Evolutionary conservation across 208 protist genomes (phyloP), one percentile per base, ranked within the genome.

Genomic region (Wallacemonas sp.): DNA sequence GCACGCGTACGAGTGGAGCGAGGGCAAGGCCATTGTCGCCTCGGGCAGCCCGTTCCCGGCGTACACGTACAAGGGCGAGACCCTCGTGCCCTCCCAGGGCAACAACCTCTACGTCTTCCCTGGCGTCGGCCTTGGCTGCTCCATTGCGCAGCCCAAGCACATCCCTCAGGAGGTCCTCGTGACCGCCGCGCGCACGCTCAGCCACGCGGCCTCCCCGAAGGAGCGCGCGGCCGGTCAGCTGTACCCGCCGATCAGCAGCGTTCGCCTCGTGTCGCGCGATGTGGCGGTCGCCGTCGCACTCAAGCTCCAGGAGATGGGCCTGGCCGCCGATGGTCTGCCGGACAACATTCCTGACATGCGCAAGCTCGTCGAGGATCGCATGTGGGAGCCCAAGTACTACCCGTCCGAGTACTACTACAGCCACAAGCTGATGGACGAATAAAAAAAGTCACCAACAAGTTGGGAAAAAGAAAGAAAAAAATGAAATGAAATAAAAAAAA

Each of bases 41-140:
- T 89, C 82, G 28, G 97, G 97, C 44, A 94, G 81, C 49, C 97
- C 97, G 29, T 99, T 98, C 65, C 76, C 79, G 4, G 69, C 82
- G 22, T 87, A 93, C 22, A 63, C 68, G 20, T 71, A 89, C 12
- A 77, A 93, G 23, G 93, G 88, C 39, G 79, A 86, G 33, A 86
- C 67, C 1, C 63, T 87, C 45, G 31, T 63, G 14, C 86, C 92
- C 12, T 82, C 87, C 32, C 97, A 99, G 84, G 94, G 91, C 31
- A 99, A 99, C 84, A 99, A 99, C 79, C 89, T 98, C 57, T 92
- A 93, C 61, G 81, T 97, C 33, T 98, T 98, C 80, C 94, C 94
- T 32, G 96, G 94, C 38, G 57, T 98, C 14, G 97, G 91, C 52
- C 81, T 98, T 20, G 98, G 93, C 38, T 89, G 84, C 66, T 65